phyloP scores from a whole-genome alignment of 371 early-diverging fungal species.

The Syncephalis fuscata region DNA sequence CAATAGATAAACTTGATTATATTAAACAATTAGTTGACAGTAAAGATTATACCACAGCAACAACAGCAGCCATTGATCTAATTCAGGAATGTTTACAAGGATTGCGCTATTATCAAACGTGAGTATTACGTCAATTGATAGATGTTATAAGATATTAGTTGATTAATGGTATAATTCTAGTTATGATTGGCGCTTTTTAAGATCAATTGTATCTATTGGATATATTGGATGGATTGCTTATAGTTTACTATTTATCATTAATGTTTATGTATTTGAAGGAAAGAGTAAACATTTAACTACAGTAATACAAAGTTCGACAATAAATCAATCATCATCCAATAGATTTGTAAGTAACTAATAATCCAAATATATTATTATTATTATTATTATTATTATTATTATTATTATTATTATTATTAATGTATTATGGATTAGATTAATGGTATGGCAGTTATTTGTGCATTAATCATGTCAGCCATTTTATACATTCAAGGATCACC shows the following conservation, averaged over 20 bases:
- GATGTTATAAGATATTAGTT: neutral
- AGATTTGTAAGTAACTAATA: conserved; percentile 1
- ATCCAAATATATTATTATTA: neutral
- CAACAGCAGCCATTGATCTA: conserved; percentile 32
- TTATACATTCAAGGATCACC: conserved; percentile 61
- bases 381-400: neutral
- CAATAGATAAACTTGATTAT: no score
- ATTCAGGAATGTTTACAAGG: conserved; percentile 56
- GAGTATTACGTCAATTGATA: conserved; percentile 1
- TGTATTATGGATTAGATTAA: conserved; percentile 23
- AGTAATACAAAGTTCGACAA: conserved; percentile 5
- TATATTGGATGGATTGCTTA: conserved; percentile 86
- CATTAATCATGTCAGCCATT: conserved; percentile 21
- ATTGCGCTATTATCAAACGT: conserved; percentile 86
- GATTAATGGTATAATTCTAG: conserved; percentile 9
- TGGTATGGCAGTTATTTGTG: conserved; percentile 15
- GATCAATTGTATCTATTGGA: conserved; percentile 69
- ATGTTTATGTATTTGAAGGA: conserved; percentile 5
- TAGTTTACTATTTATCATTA: conserved; percentile 47
- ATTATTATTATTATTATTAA: no score
- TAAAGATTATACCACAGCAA: conserved; percentile 42
- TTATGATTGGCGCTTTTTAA: conserved; percentile 87
- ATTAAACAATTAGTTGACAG: conserved; percentile 40
- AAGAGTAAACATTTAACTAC: conserved; percentile 8
- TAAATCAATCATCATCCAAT: no score